Base-by-base conservation (phyloP, 208 protist species). In the Leishmania turanica region DNA sequence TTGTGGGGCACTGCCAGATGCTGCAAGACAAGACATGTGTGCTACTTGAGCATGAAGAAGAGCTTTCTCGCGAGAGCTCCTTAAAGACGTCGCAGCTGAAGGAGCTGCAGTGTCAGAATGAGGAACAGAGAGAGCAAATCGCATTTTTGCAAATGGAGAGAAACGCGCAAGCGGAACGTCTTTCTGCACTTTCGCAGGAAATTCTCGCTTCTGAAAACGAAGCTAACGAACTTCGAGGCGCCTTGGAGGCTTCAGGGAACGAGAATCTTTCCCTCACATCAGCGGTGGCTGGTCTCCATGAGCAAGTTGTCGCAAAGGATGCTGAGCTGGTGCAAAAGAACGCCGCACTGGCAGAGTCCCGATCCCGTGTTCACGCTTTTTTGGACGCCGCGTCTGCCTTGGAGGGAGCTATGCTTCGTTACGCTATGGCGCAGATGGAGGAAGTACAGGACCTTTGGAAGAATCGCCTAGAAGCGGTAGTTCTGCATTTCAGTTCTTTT, bases 371-470 rank as follows among this genome's bases (percentile, higher is more conserved):
- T 9, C 7, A 64, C 8, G n/a, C 60, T 34, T 21, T 47, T 2
- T 51, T 53, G 4, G 54, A 81, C 2, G 71, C 27, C 5, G 49
- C 19, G 7, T 60, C 51, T 9, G 1, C 19, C 1, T 60, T 75
- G 34, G 78, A 81, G 47, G 9, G 53, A 31, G 11, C 11, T 19
- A 24, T 73, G 5, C n/a, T 75, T 45, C 2, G 24, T 13, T 54
- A 76, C 37, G 1, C 13, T 37, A 24, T 13, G 37, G 49, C n/a
- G 31, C 49, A 75, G 56, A 75, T 45, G 53, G 58, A 71, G 17
- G 8, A 51, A 7, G 47, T 76, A n/a, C 34, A 81, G 37, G 17
- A 37, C 0, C 69, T 65, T 47, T 83, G 78, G 75, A 17, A 17
- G 13, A 17, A 24, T 1, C 78, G 74, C 37, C 3, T 69, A 60